Base-by-base conservation (phyloP, 495 filamentous ascomycete species). In the Hyaloscypha hepaticicola region DNA sequence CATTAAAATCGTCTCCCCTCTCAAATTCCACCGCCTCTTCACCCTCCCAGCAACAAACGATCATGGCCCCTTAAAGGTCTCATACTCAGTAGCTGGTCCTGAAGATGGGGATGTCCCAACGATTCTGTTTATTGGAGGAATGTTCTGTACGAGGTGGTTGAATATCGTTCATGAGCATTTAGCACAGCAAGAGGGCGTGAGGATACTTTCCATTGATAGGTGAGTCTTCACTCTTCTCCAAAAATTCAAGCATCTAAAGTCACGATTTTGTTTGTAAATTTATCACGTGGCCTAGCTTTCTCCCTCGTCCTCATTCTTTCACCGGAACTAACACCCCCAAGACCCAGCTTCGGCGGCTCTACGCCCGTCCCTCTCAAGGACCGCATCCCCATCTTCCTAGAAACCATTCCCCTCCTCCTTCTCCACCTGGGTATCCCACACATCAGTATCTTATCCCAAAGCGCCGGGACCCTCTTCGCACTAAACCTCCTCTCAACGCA, bases 401-500 rank as follows among this genome's bases (percentile, higher is more conserved):
- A 82, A 29, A 70, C 74, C 16, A 66, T 82, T 1, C 77, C 77
- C n/a, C 68, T 53, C n/a, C 66, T 84, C 0, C 66, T 84, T 45
- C 41, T 69, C 0, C 70, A 77, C 58, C 74, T 84, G 4, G 48
- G 51, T 7, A 77, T 82, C 49, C 29, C 69, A 5, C 74, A 78
- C 57, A 75, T 85, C 19, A 72, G 70, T 9, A 60, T 83, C 3
- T 71, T 76, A 9, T 69, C 72, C 31, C 81, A 83, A 63, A 77
- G 75, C 59, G 76, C 77, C 3, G 82, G 81, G 11, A 80, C 80
- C 0, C 70, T 83, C 9, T 83, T 77, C 67, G 58, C 76, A 11
- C 67, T 85, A 19, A 82, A 83, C 60, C 75, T 79, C 5, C 66
- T 80, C 24, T 70, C 69, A 11, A 63, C 72, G 8, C 75, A 76